Conservation (phyloP, 257 asterid genomes). For the Solanum habrochaites region DNA sequence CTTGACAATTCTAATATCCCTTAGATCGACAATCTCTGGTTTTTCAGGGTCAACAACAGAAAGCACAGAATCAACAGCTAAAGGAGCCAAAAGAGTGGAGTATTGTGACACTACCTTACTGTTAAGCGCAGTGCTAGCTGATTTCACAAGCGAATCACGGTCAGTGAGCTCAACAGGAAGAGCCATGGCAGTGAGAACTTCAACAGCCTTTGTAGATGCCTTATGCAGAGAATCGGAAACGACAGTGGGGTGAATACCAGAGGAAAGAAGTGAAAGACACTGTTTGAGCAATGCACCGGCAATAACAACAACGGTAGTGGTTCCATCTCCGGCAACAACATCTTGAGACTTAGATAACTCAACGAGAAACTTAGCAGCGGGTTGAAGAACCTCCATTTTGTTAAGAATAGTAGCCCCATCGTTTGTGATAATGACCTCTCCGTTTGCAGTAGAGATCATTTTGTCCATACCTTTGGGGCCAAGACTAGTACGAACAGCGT, state of each 20-base stretch:
- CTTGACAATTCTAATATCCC: slow-evolving; percentile 87
- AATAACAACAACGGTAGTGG: slow-evolving; percentile 84
- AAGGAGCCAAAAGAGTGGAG: slow-evolving; percentile 88
- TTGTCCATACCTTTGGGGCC: slow-evolving; percentile 97
- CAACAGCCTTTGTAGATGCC: slow-evolving; percentile 57
- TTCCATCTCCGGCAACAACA: slow-evolving; percentile 88
- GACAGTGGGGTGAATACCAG: slow-evolving; percentile 77
- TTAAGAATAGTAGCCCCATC: slow-evolving; percentile 85
- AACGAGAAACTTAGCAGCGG: slow-evolving; percentile 90
- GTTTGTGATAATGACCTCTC: slow-evolving; percentile 88
- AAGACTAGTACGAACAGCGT: slow-evolving; percentile 83
- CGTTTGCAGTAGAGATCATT: slow-evolving; percentile 76
- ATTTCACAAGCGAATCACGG: slow-evolving; percentile 61
- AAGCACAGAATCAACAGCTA: slow-evolving; percentile 94
- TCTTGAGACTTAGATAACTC: slow-evolving; percentile 92
- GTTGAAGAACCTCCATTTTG: slow-evolving; percentile 95
- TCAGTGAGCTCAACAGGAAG: slow-evolving; percentile 74
- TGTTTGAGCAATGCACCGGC: slow-evolving; percentile 70
- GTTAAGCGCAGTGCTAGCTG: slow-evolving; percentile 71
- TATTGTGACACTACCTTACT: slow-evolving; percentile 96
- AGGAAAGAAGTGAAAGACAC: slow-evolving; percentile 35
- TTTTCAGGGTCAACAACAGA: slow-evolving; percentile 84
- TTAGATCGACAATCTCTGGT: slow-evolving; percentile 85
- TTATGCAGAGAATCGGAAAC: slow-evolving; percentile 74
- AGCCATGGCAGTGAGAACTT: slow-evolving; percentile 75